These are phyloP conservation scores for Botrytis fabae DNA, from an alignment of 2,329 filamentous ascomycete species.

Conservation along the genomic window DNA sequence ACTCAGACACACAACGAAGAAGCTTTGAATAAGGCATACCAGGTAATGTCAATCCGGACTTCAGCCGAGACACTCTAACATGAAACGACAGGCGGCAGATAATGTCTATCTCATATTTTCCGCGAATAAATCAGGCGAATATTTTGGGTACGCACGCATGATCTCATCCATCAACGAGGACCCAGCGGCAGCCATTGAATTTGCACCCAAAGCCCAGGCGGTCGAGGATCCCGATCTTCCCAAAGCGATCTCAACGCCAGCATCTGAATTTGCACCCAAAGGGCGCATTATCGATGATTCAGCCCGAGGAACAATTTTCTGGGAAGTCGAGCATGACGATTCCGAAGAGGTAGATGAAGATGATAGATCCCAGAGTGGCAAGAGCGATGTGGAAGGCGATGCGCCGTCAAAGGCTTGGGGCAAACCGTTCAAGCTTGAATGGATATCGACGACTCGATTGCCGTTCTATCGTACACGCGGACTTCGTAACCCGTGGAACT, in stretches of 20 bases:
- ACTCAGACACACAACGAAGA: slow-evolving; percentile 93
- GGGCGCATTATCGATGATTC: slow-evolving; percentile 92
- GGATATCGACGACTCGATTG: slow-evolving; percentile 79
- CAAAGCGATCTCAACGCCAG: slow-evolving; percentile 75
- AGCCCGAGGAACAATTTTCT: slow-evolving; percentile 92
- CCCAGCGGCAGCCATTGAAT: slow-evolving; percentile 65
- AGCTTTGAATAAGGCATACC: slow-evolving; percentile 77
- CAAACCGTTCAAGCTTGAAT: slow-evolving; percentile 87
- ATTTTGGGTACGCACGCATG: slow-evolving; percentile 95
- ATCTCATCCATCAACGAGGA: slow-evolving; percentile 79
- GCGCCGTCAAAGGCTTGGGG: slow-evolving; percentile 64
- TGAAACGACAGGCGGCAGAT: slow-evolving; percentile 61
- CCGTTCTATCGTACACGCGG: slow-evolving; percentile 89
- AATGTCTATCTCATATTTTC: slow-evolving; percentile 93
- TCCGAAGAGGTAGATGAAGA: slow-evolving; percentile 46
- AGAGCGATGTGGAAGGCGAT: slow-evolving; percentile 44
- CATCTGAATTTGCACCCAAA: slow-evolving; percentile 74
- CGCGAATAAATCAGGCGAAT: slow-evolving; percentile 95
- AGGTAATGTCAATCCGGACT: slow-evolving; percentile 52
- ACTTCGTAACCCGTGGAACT: slow-evolving; percentile 90
- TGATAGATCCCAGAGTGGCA: slow-evolving; percentile 44
- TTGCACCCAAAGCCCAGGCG: slow-evolving; percentile 64
- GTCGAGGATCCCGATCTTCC: slow-evolving; percentile 65
- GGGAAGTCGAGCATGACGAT: slow-evolving; percentile 75
- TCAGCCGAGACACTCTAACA: slow-evolving; percentile 26